Percentiles rank a stretch among this genome's conserved stretches.
Evolutionary conservation across 257 asterid species (phyloP).

Genomic region (Rubia yunnanensis): DNA sequence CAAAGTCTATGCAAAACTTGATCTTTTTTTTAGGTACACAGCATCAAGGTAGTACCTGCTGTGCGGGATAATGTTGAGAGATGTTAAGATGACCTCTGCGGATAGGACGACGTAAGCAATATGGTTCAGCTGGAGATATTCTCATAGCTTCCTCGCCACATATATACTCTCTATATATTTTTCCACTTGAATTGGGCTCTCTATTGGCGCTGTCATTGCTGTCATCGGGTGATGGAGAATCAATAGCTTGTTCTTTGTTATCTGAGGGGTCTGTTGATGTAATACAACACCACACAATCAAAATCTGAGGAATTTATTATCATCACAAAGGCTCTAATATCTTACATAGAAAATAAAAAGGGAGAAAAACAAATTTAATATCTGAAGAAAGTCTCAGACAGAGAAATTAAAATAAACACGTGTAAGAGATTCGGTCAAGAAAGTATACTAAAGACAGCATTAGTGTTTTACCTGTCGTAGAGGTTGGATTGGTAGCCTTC

Average conservation of each 20-base stretch:
- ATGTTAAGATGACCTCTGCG: conserved; percentile 96
- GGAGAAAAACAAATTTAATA: not conserved
- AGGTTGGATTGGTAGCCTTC: conserved; percentile 31
- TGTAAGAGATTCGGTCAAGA: not conserved
- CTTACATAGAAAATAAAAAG: not conserved
- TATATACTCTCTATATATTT: conserved; percentile 59
- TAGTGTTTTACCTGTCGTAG: conserved; percentile 30
- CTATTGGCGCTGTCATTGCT: conserved; percentile 22
- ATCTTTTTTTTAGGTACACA: not conserved
- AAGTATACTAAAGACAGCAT: not conserved
- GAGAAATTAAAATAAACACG: not conserved
- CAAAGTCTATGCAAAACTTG: not conserved
- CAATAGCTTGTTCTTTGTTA: conserved; percentile 23
- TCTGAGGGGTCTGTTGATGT: conserved; percentile 34
- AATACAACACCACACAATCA: conserved; percentile 2
- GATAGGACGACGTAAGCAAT: conserved; percentile 86
- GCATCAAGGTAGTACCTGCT: conserved; percentile 51
- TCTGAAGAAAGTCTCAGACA: not conserved
- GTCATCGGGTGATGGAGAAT: conserved; percentile 31
- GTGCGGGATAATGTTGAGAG: conserved; percentile 74
- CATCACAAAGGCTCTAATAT: not conserved
- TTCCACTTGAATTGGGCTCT: conserved; percentile 42
- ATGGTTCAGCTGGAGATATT: conserved; percentile 71
- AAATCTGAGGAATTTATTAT: not conserved
- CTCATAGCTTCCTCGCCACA: conserved; percentile 92